phyloP scores from a whole-genome alignment of 129 eudicot species.

The Ambrosia artemisiifolia region DNA sequence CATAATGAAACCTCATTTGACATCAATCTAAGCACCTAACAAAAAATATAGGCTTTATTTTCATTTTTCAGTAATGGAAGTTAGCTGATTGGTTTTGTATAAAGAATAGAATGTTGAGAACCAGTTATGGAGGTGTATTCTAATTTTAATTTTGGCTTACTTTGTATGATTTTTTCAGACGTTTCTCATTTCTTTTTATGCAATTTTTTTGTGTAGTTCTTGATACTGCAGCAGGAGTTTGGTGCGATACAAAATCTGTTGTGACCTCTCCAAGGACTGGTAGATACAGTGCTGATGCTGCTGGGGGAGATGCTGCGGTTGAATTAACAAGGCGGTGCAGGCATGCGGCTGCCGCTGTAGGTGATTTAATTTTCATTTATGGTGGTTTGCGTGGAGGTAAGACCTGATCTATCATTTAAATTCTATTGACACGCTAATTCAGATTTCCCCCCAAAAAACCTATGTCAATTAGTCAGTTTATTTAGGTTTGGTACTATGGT shows the following conservation, averaged over 20 bases:
- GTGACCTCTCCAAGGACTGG: slow-evolving; percentile 98
- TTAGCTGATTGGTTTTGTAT: not conserved
- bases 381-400: slow-evolving; percentile 99
- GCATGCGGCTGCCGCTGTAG: slow-evolving; percentile 98
- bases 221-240: slow-evolving; percentile 99
- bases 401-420: slow-evolving; percentile 18
- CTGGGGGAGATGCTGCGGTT: slow-evolving; percentile 98
- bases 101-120: slow-evolving; percentile 3
- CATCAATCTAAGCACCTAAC: not conserved
- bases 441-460: not conserved
- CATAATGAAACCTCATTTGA: not conserved
- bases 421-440: not conserved
- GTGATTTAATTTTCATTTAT: slow-evolving; percentile 89
- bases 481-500: not conserved
- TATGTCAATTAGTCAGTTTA: not conserved
- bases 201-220: slow-evolving; percentile 52
- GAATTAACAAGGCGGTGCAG: slow-evolving; percentile 97
- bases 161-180: slow-evolving; percentile 7
- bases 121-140: slow-evolving; percentile 1
- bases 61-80: slow-evolving; percentile 2
- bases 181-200: slow-evolving; percentile 26
- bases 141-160: not conserved
- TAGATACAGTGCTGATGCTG: slow-evolving; percentile 97
- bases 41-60: not conserved
- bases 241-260: slow-evolving; percentile 98